Conservation (phyloP, 306 rosid genomes). For the Cicer chorassanicum region DNA sequence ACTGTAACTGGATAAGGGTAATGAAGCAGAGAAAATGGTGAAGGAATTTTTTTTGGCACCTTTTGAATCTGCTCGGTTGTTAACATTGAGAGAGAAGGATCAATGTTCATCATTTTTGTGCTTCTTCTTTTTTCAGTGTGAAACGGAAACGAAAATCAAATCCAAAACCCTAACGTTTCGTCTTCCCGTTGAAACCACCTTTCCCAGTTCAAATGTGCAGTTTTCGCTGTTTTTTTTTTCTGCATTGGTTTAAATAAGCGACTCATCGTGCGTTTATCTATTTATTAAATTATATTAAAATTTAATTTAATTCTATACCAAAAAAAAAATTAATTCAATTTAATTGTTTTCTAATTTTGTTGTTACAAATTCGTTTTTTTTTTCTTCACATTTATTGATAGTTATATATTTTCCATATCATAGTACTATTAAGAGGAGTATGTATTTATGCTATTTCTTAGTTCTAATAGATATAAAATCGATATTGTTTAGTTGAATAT, state of each 20-base stretch:
- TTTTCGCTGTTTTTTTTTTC: background rate
- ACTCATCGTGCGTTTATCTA: too few species aligned
- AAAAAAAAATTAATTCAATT: too few species aligned
- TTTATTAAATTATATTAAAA: too few species aligned
- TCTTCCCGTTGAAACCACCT: slow-evolving; percentile 32
- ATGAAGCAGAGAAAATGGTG: slow-evolving; percentile 33
- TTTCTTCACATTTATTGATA: too few species aligned
- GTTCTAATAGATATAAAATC: too few species aligned
- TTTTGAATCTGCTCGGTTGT: slow-evolving; percentile 62
- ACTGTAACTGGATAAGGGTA: background rate
- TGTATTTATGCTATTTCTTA: too few species aligned
- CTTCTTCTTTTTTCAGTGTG: slow-evolving; percentile 33
- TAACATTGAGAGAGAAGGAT: slow-evolving; percentile 46
- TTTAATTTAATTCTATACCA: too few species aligned
- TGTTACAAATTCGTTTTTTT: too few species aligned
- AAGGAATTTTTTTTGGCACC: slow-evolving; percentile 42
- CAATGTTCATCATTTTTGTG: slow-evolving; percentile 49
- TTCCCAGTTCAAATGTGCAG: slow-evolving; percentile 30
- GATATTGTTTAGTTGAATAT: too few species aligned
- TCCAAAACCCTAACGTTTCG: slow-evolving; percentile 49
- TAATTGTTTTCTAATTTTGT: too few species aligned
- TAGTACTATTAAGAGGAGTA: too few species aligned
- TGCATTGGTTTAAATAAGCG: slow-evolving; percentile 12
- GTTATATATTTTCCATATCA: too few species aligned
- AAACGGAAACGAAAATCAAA: background rate